Base-by-base conservation (phyloP, 345 rosid genomes). In the Reutealis trisperma region DNA sequence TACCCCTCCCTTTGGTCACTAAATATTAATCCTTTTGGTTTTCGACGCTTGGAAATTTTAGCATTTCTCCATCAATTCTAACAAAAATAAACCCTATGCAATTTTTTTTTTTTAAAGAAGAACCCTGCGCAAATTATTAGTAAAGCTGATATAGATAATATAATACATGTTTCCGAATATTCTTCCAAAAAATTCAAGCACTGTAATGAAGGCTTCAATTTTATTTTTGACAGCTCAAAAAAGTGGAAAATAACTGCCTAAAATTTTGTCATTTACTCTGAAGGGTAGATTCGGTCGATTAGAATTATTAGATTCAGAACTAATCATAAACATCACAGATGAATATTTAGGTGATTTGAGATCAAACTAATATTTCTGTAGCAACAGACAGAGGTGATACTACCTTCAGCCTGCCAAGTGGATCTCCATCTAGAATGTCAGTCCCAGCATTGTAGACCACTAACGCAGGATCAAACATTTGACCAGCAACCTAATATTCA, bases 341-440 rank as follows among this genome's bases (percentile, higher is more conserved):
- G 24, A 30, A 21, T 5, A 71, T 54, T 63, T 24, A 67, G 70
- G 32, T 54, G 41, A 71, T 71, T 71, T 18, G 27, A 52, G 18
- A 67, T 73, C 34, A 57, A 27, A 71, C 42, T 34, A 42, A 44
- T 45, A 59, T 57, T 45, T 13, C 57, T 2, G 0, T 6, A 66
- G 22, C 54, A 55, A 45, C 25, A 18, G 7, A 55, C 7, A 27
- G 14, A 65, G 57, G 45, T 60, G 19, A 67, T 6, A 52, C 34
- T 75, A 92, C 99, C 96, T 93, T 90, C 79, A 95, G 83, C 80
- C 78, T 77, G 58, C 99, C 98, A 63, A 95, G 83, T 78, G 99
- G 99, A 85, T 95, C 99, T 71, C 98, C 99, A 71, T 95, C 96
- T 47, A 95, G 88, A 82, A 95, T 90, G 84, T 95, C 99, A 1